These are phyloP conservation scores for Craterostigma plantagineum DNA, from an alignment of 257 asterid species.

Conservation along the genomic window DNA sequence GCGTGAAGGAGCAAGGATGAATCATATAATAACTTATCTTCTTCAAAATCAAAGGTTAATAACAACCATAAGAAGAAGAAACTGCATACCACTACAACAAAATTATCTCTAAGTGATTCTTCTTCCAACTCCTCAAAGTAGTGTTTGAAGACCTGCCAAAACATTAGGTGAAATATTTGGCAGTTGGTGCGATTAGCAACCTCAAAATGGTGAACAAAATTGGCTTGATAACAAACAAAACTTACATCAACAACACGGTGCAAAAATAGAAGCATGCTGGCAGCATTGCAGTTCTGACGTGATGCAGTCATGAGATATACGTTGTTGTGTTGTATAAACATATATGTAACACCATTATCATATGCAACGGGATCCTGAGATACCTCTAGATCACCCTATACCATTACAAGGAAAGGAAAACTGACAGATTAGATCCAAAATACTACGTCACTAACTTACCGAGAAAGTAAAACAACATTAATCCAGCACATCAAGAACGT, in stretches of 20 bases:
- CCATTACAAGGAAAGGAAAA: constrained; percentile 9
- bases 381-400: constrained; percentile 69
- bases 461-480: neutral
- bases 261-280: constrained; percentile 85
- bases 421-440: constrained; percentile 2
- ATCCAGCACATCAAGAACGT: neutral
- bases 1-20: constrained; percentile 10
- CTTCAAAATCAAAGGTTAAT: constrained; percentile 1
- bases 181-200: constrained; percentile 7
- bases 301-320: constrained; percentile 96
- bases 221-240: constrained; percentile 12
- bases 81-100: constrained; percentile 90
- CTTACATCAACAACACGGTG: constrained; percentile 99
- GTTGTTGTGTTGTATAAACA: constrained; percentile 95
- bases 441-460: too few relatives aligned
- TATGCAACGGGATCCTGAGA: constrained; percentile 81
- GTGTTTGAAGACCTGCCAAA: constrained; percentile 91
- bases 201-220: too few relatives aligned
- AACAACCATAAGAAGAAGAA: constrained; percentile 9
- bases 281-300: constrained; percentile 97
- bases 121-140: constrained; percentile 97
- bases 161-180: constrained; percentile 10
- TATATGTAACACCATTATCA: constrained; percentile 82
- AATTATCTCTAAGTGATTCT: constrained; percentile 94
- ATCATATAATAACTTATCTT: constrained; percentile 3